phyloP scores from a whole-genome alignment of 2,329 filamentous ascomycete genomes.

The Venturia asperata region DNA sequence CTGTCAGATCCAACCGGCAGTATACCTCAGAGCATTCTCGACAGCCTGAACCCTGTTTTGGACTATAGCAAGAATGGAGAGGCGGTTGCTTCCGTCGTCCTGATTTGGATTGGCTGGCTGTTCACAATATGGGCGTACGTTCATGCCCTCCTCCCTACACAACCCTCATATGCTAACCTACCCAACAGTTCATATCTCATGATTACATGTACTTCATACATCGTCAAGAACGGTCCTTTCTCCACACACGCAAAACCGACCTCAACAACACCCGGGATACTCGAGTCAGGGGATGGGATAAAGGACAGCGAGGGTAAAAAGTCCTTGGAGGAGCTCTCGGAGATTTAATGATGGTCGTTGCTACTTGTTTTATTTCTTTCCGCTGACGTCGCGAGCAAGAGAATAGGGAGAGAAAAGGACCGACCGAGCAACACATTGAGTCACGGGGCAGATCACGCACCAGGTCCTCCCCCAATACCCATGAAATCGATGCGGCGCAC shows the following conservation, averaged over 20 bases:
- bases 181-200: slow-evolving; percentile 32
- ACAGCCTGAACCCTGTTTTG: slow-evolving; percentile 35
- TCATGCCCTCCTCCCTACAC: no score
- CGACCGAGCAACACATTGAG: neutral
- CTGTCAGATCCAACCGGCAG: slow-evolving; percentile 31
- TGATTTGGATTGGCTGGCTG: slow-evolving; percentile 47
- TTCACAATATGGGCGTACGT: slow-evolving; percentile 42
- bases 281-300: neutral
- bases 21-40: slow-evolving; percentile 23
- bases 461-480: no score
- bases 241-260: slow-evolving; percentile 29
- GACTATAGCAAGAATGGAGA: slow-evolving; percentile 45
- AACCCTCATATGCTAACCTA: neutral
- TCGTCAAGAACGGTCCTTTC: slow-evolving; percentile 34
- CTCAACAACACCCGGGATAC: neutral
- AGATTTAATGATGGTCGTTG: neutral
- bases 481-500: no score
- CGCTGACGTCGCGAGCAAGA: neutral
- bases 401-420: neutral
- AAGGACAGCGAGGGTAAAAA: slow-evolving; percentile 4
- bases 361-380: neutral
- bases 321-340: neutral
- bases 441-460: neutral
- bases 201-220: slow-evolving; percentile 34
- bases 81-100: slow-evolving; percentile 45